Evolutionary conservation across 2,329 filamentous ascomycete species (phyloP).

Genomic region (Truncatella angustata): DNA sequence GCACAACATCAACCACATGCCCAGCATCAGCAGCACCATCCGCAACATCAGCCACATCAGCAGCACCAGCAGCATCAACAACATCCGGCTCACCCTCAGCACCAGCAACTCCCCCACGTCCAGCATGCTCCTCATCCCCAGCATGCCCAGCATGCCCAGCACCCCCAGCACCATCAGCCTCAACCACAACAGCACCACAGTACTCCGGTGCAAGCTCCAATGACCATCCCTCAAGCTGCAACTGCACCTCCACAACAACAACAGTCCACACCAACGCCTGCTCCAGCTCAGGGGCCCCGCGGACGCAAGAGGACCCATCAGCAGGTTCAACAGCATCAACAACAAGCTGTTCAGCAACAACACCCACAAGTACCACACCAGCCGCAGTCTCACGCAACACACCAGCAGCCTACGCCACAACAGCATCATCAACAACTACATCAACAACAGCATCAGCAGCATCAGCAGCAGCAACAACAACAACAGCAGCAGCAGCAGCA

Average conservation of each 20-base stretch:
- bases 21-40: conserved; percentile 27
- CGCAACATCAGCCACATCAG: conserved; percentile 33
- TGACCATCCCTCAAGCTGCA: conserved; percentile 32
- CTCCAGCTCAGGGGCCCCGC: conserved; percentile 27
- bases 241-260: conserved; percentile 28
- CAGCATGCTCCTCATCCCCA: conserved; percentile 24
- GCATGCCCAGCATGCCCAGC: conserved; percentile 27
- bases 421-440: conserved; percentile 21
- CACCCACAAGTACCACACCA: conserved; percentile 21
- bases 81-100: conserved; percentile 28
- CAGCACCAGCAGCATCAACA: conserved; percentile 22
- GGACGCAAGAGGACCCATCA: conserved; percentile 32
- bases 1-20: conserved; percentile 33
- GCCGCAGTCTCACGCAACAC: conserved; percentile 22
- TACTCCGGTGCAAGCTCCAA: conserved; percentile 33
- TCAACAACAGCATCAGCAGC: conserved; percentile 25
- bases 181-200: conserved; percentile 32
- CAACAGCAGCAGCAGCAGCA: conserved; percentile 29
- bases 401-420: conserved; percentile 27
- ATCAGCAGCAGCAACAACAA: conserved; percentile 21
- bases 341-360: conserved; percentile 22
- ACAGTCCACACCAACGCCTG: conserved; percentile 31
- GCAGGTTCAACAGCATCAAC: conserved; percentile 19
- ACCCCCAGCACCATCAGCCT: conserved; percentile 24
- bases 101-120: conserved; percentile 29